Conservation (phyloP, 2,329 filamentous ascomycete genomes). For the Macrophomina pseudophaseolina region DNA sequence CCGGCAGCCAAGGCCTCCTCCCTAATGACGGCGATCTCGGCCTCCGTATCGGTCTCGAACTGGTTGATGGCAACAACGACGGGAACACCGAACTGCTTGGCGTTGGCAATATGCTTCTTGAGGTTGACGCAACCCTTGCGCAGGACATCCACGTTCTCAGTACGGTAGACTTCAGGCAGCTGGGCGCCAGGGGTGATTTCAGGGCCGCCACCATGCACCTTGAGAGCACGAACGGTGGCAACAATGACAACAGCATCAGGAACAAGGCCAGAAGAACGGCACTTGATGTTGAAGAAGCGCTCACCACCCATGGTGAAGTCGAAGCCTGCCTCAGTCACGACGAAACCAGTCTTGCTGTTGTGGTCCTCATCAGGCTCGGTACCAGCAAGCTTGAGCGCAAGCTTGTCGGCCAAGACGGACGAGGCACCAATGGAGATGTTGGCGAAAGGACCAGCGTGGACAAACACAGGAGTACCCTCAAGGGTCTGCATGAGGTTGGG, state of each 20-base stretch:
- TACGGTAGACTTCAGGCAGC: conserved; percentile 85
- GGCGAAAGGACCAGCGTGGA: conserved; percentile 95
- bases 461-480: conserved; percentile 95
- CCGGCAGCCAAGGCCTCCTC: conserved; percentile 92
- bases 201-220: conserved; percentile 96
- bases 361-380: conserved; percentile 91
- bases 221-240: conserved; percentile 91
- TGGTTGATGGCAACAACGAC: conserved; percentile 98
- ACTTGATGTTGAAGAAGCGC: conserved; percentile 99
- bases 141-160: conserved; percentile 91
- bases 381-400: conserved; percentile 93
- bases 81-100: conserved; percentile 84
- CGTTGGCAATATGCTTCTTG: conserved; percentile 92
- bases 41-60: conserved; percentile 91
- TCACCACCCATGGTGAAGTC: conserved; percentile 99
- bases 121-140: conserved; percentile 91
- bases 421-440: conserved; percentile 98
- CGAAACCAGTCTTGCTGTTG: conserved; percentile 82
- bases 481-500: conserved; percentile 98
- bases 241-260: conserved; percentile 95
- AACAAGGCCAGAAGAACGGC: conserved; percentile 87
- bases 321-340: conserved; percentile 96
- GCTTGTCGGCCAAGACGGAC: conserved; percentile 91
- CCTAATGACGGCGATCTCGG: conserved; percentile 85
- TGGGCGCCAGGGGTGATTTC: conserved; percentile 86